A percentile compares a stretch with the other conserved stretches of the same genome.
Evolutionary conservation across 2,329 filamentous ascomycete genomes (phyloP).

Genomic region (Aspergillus caelatus): DNA sequence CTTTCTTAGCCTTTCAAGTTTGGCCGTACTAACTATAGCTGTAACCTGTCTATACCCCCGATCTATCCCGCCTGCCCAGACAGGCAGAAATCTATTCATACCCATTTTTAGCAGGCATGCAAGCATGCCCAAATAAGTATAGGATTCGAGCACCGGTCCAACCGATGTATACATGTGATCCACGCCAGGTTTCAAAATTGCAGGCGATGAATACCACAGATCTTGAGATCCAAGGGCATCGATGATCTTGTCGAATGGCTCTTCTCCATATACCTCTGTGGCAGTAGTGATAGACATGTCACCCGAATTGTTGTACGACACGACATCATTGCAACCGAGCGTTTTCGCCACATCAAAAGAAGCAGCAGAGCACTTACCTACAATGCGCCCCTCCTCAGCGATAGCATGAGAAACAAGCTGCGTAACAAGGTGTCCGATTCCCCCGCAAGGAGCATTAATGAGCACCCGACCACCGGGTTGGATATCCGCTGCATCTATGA

Average conservation of each 20-base stretch:
- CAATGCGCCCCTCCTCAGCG: background rate
- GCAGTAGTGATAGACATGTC: too few relatives aligned
- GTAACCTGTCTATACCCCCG: background rate
- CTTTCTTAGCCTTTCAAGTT: background rate
- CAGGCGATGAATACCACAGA: background rate
- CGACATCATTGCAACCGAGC: background rate
- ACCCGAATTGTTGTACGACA: background rate
- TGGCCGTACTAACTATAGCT: background rate
- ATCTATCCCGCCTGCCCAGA: background rate
- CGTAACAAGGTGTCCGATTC: background rate
- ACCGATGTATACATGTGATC: background rate
- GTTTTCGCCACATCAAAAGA: background rate
- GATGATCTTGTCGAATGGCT: background rate
- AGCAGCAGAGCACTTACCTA: background rate
- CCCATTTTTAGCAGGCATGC: background rate
- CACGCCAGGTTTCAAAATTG: background rate
- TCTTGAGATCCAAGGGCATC: background rate
- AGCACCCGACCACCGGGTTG: background rate
- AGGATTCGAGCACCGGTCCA: background rate
- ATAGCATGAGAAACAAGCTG: background rate
- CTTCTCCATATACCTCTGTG: background rate
- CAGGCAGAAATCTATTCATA: background rate
- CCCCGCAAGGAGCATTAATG: background rate
- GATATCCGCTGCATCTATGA: background rate
- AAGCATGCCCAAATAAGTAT: background rate